Evolutionary conservation across 805 yeast species (phyloP), one percentile per base, ranked within the genome.

Genomic region (Nakazawaea wyomingensis): DNA sequence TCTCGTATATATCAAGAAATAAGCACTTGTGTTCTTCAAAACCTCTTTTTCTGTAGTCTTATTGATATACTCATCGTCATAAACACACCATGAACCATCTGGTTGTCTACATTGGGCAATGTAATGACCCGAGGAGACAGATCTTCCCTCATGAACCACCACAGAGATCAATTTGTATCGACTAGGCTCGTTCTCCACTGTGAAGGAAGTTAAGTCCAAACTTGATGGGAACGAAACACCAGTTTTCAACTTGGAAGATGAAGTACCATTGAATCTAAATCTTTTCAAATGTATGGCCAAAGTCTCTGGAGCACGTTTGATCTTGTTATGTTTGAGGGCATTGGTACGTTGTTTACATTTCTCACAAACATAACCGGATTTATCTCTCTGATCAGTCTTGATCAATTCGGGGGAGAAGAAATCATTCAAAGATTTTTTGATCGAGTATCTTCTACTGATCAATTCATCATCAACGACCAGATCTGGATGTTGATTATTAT

Each of bases 81-180:
- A 93, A 8, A 88, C 82, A 22, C 88, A 82, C 99, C 98, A 93
- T 2, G 83, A 65, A 2, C 89, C 91, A 62, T 86, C 93, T 1
- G 97, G 96, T 62, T 90, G 96, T 49, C 84, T 76, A 57, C 96
- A 86, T 57, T 86, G 88, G 1, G 96, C 85, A 46, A 89, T 77
- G 56, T 93, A 93, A 62, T 93, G 99, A 3, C 99, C 99, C 3
- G 93, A 81, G 35, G 89, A 80, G 11, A 90, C 81, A 1, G 96
- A 85, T 49, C 98, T 72, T 32, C 99, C 99, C 54, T 87, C 96
- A 57, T 93, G 99, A 4, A 89, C 91, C 47, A 91, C 85, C 14
- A 91, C 96, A 18, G 90, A 79, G 14, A 78, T 71, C 50, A 93
- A 71, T 57, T 81, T 83, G 63, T 93, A 93, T 29, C 68, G 65